These are phyloP conservation scores for Peronosclerospora sorghi DNA, from an alignment of 352 stramenopile species.

Conservation along the genomic window DNA sequence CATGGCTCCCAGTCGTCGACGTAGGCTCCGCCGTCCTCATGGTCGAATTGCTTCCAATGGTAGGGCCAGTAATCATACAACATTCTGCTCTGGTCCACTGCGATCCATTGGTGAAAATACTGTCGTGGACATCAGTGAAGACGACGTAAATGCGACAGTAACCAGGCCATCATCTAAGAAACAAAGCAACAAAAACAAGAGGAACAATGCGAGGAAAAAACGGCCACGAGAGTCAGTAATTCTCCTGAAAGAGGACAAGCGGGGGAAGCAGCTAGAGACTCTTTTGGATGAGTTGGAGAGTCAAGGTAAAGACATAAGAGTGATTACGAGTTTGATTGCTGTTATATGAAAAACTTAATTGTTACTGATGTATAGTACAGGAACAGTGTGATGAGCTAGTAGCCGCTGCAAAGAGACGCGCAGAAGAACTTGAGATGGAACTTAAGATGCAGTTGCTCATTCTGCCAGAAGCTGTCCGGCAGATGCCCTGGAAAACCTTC, in stretches of 20 bases:
- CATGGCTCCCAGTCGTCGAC: conserved; percentile 24
- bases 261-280: conserved; percentile 24
- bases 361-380: conserved; percentile 28
- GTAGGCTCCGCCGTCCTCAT: conserved; percentile 32
- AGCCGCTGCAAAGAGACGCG: conserved; percentile 38
- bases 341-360: not conserved
- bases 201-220: conserved; percentile 25
- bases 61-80: conserved; percentile 12
- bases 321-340: not conserved
- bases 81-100: conserved; percentile 15
- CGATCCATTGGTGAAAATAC: conserved; percentile 58
- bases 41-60: too few relatives aligned
- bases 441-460: conserved; percentile 73
- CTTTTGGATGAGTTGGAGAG: conserved; percentile 53
- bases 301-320: conserved; percentile 26
- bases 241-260: conserved; percentile 27
- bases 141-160: conserved; percentile 9
- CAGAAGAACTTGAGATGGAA: conserved; percentile 57
- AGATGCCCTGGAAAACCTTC: conserved; percentile 75
- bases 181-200: conserved; percentile 17
- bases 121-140: conserved; percentile 27
- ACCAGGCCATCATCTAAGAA: conserved; percentile 18
- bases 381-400: conserved; percentile 49
- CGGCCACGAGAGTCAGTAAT: conserved; percentile 11
- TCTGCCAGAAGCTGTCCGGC: conserved; percentile 52